Base-by-base conservation (phyloP, 371 early-diverging fungal genomes). In the Mucor indicus region DNA sequence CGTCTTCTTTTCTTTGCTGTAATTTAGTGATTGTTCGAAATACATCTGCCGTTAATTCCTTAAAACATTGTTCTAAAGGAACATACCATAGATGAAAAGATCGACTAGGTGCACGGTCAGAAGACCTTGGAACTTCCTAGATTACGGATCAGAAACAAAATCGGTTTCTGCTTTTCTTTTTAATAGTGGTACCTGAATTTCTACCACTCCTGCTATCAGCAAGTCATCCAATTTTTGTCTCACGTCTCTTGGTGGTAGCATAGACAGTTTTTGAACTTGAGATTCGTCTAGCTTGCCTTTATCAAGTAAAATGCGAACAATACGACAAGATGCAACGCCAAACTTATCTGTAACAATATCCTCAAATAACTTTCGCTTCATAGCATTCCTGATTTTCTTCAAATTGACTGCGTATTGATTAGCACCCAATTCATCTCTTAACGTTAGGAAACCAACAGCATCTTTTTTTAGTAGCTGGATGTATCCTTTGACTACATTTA, bases 281-380 rank as follows among this genome's bases (percentile, higher is more conserved):
- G 85, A 83, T 50, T 95, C 95, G 46, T 90, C 90, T 50, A 93
- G 64, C 64, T 89, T 91, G 23, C 86, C 85, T 65, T 88, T 87
- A n/a, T 81, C 80, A 30, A 75, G 48, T 58, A 95, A 54, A 39
- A 93, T 77, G 32, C 90, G 71, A 55, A 88, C 74, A 36, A 93
- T 77, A 29, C 93, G 78, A 53, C 81, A 67, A 47, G 80, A 79
- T 4, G 79, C 76, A 9, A 66, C 49, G 15, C 96, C 94, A 64
- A 78, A 86, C 46, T 81, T 75, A 25, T 91, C 85, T 31, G 77
- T 63, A 4, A 93, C 55, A 13, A 87, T 64, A 1, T 69, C 61
- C 50, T 90, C 86, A 13, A 95, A 58, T 25, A 88, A 40, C 19
- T 67, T 53, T 24, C 75, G 69, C 43, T 80, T 79, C 66, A 92